Evolutionary conservation across 2,329 filamentous ascomycete genomes (phyloP).

Genomic region (Stagonosporopsis cucurbitacearum): DNA sequence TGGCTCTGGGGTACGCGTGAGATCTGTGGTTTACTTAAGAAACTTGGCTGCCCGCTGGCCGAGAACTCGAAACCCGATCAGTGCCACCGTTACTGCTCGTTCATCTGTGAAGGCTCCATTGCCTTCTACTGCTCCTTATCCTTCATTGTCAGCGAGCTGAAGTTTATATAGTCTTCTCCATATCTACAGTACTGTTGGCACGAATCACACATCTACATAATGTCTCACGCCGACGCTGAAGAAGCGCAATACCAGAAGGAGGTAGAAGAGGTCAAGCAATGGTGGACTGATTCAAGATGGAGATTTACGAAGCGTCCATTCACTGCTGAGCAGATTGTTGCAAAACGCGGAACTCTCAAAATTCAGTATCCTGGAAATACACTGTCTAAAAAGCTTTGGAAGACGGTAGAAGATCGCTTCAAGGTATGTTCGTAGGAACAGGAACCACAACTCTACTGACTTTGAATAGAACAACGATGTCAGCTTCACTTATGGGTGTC

Average conservation of each 20-base stretch:
- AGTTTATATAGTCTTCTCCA: neutral
- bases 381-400: slow-evolving; percentile 94
- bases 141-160: neutral
- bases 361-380: slow-evolving; percentile 90
- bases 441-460: neutral
- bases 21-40: slow-evolving; percentile 34
- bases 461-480: slow-evolving; percentile 74
- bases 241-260: slow-evolving; percentile 80
- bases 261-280: slow-evolving; percentile 86
- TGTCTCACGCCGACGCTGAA: slow-evolving; percentile 64
- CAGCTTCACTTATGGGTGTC: slow-evolving; percentile 94
- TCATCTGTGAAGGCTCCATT: neutral
- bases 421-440: slow-evolving; percentile 60
- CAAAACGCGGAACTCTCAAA: slow-evolving; percentile 89
- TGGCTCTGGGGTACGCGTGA: slow-evolving; percentile 24
- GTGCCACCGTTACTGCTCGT: slow-evolving; percentile 36
- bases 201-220: slow-evolving; percentile 8
- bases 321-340: slow-evolving; percentile 95
- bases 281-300: slow-evolving; percentile 95
- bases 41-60: slow-evolving; percentile 34
- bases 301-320: slow-evolving; percentile 89
- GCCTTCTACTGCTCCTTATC: neutral
- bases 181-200: slow-evolving; percentile 13
- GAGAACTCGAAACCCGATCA: slow-evolving; percentile 4
- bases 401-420: slow-evolving; percentile 85